These are phyloP conservation scores for Anaeramoeba ignava DNA, from an alignment of 78 protist species.

Conservation along the genomic window DNA sequence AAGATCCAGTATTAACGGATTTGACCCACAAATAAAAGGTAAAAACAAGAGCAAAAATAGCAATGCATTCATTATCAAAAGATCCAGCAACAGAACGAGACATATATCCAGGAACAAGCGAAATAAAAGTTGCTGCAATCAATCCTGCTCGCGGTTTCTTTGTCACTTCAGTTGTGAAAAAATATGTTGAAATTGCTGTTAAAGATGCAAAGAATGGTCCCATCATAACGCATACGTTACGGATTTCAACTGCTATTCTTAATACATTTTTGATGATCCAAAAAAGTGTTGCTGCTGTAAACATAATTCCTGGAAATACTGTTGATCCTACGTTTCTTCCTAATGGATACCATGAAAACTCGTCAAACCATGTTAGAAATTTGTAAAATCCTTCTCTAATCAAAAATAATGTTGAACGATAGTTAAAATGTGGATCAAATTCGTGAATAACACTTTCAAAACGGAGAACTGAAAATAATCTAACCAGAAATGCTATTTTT, in stretches of 20 bases:
- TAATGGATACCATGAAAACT: slow-evolving; percentile 91
- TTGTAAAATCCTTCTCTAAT: slow-evolving; percentile 66
- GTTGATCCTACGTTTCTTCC: slow-evolving; percentile 96
- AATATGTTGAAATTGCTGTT: slow-evolving; percentile 64
- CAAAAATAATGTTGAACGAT: slow-evolving; percentile 65
- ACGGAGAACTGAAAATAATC: slow-evolving; percentile 80
- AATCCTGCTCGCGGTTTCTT: slow-evolving; percentile 48
- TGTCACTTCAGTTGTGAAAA: slow-evolving; percentile 18
- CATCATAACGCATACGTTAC: slow-evolving; percentile 85
- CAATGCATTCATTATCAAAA: slow-evolving; percentile 95
- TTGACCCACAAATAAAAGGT: slow-evolving; percentile 76
- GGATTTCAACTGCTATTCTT: slow-evolving; percentile 57
- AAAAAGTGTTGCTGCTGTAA: slow-evolving; percentile 71
- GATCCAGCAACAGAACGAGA: slow-evolving; percentile 96
- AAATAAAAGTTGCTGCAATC: slow-evolving; percentile 78
- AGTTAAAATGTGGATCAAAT: no score
- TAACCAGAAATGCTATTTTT: slow-evolving; percentile 79
- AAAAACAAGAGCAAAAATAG: slow-evolving; percentile 82
- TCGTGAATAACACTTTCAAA: slow-evolving; percentile 59
- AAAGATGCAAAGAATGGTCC: slow-evolving; percentile 74
- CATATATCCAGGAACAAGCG: slow-evolving; percentile 83
- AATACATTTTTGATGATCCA: slow-evolving; percentile 37
- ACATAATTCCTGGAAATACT: slow-evolving; percentile 90
- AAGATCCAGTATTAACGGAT: slow-evolving; percentile 60
- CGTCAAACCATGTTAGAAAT: slow-evolving; percentile 93